These are phyloP conservation scores for Vitis rupestris DNA, from an alignment of 164 flowering plant genomes.

Conservation along the genomic window DNA sequence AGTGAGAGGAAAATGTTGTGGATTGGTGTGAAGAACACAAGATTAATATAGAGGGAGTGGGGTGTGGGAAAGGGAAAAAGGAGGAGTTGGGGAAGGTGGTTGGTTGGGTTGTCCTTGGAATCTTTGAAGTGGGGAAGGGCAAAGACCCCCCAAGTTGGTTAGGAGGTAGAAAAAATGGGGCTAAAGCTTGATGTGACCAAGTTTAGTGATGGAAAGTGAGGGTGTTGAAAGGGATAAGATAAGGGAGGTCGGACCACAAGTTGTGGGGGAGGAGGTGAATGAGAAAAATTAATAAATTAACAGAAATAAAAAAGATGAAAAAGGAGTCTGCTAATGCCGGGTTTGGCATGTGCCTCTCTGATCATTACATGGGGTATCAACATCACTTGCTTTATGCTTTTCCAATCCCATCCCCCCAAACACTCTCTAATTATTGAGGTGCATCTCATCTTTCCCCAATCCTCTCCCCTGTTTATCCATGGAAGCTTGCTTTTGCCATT, in stretches of 20 bases:
- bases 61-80: not conserved
- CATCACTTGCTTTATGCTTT: slow-evolving; percentile 38
- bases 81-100: slow-evolving; percentile 25
- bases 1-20: too few relatives aligned
- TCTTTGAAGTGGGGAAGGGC: slow-evolving; percentile 30
- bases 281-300: slow-evolving; percentile 3
- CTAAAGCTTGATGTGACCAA: slow-evolving; percentile 52
- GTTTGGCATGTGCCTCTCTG: slow-evolving; percentile 58
- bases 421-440: slow-evolving; percentile 25
- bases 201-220: slow-evolving; percentile 39
- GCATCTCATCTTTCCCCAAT: slow-evolving; percentile 24
- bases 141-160: slow-evolving; percentile 1
- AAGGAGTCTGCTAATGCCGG: slow-evolving; percentile 14
- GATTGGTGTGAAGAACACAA: not conserved
- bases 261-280: slow-evolving; percentile 19
- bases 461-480: slow-evolving; percentile 8
- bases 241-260: slow-evolving; percentile 42
- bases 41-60: slow-evolving; percentile 14
- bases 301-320: not conserved
- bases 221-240: slow-evolving; percentile 37
- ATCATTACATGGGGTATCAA: slow-evolving; percentile 30
- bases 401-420: slow-evolving; percentile 20
- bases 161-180: not conserved
- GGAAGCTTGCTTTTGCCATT: slow-evolving; percentile 3
- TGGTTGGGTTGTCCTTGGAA: slow-evolving; percentile 33